Base-by-base conservation (phyloP, 768 basidiomycete species). In the Hydnum rufescens region DNA sequence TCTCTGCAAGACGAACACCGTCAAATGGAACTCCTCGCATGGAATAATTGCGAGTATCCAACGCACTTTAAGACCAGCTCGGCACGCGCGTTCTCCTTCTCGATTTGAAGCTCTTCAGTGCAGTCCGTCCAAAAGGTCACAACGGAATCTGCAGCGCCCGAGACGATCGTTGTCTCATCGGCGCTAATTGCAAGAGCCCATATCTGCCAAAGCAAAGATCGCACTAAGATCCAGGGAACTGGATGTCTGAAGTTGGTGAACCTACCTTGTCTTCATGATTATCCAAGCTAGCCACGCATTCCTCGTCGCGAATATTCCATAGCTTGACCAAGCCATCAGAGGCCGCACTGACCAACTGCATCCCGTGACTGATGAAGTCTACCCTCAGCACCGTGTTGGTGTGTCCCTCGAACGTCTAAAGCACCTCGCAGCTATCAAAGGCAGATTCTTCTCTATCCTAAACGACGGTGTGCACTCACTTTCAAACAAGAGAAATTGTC, bases 121-220 rank as follows among this genome's bases (percentile, higher is more conserved):
- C 82, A 86, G 64, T 97, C 93, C 65, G 86, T 72, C 95, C 95
- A 97, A 62, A 99, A 83, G 2, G 88, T 97, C 54, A 95, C 76
- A 5, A 95, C 74, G 8, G 93, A 96, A 64, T 99, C 95, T 5
- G 95, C 95, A 4, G 88, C 90, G 13, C 86, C 95, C 22, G 92
- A 92, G 22, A 96, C 78, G 59, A 97, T 79, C 0, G 75, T 85
- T 44, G 70, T 71, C 61, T 89, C 89, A 61, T 97, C 86, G 4
- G 68, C 62, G 60, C 79, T 82, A 44, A 95, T 68, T 5, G 88
- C 78, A 8, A 97, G 71, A 1, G 92, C 90, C 95, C 95, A 99
- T n/a, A 99, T 79, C 93, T 96, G 58, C 13, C 26, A 16, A 47
- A 13, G 13, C n/a, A n/a, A 47, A 8, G 44, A 28, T 13, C 44